Conservation (phyloP, 305 asterid genomes). For the Plantago coronopus region DNA sequence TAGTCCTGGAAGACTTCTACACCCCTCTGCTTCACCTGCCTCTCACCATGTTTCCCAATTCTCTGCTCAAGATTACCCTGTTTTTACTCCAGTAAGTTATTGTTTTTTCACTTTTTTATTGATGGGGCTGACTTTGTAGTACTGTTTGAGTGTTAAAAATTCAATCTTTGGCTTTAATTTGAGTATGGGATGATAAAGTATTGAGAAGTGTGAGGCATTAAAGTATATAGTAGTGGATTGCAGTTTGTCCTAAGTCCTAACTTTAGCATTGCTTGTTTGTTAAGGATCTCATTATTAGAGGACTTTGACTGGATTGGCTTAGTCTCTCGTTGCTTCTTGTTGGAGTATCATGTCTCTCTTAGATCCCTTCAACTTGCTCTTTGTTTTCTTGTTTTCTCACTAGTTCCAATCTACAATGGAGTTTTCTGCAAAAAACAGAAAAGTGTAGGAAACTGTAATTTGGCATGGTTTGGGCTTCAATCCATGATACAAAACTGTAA, state of each 20-base stretch:
- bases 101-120: neutral
- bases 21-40: constrained; percentile 57
- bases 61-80: constrained; percentile 90
- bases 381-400: too few species aligned
- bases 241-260: neutral
- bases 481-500: too few species aligned
- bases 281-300: constrained; percentile 4
- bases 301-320: constrained; percentile 1
- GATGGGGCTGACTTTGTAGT: neutral
- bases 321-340: neutral
- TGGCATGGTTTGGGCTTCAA: too few species aligned
- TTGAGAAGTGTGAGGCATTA: constrained; percentile 8
- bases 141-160: neutral
- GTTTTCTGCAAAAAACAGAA: too few species aligned
- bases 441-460: too few species aligned
- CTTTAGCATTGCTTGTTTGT: constrained; percentile 22
- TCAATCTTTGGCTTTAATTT: neutral
- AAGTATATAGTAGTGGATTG: neutral
- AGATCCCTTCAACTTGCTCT: constrained; percentile 5
- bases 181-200: neutral
- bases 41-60: constrained; percentile 51
- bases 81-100: constrained; percentile 78
- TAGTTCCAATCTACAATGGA: too few species aligned
- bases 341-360: constrained; percentile 2
- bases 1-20: constrained; percentile 37